Percentiles rank a stretch among this genome's conserved stretches.
These are phyloP conservation scores for Rhizopogon salebrosus DNA, from an alignment of 768 basidiomycete species.

Conservation along the genomic window DNA sequence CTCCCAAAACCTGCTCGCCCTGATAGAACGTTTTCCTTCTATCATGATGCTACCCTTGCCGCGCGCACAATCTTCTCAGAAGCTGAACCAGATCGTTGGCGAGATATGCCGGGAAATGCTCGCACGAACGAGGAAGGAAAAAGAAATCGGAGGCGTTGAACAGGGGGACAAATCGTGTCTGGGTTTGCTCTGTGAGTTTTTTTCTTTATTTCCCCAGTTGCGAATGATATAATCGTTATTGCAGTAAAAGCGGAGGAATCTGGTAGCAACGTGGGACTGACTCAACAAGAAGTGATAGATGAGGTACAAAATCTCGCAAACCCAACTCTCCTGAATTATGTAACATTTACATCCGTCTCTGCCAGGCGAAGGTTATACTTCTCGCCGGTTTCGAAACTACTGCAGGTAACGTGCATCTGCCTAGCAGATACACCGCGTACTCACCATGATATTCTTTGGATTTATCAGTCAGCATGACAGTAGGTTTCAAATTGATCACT, in stretches of 20 bases:
- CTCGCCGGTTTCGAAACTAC: slow-evolving; percentile 13
- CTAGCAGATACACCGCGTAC: neutral
- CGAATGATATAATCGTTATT: neutral
- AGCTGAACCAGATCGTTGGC: slow-evolving; percentile 25
- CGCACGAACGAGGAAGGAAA: slow-evolving; percentile 27
- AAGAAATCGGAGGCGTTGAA: slow-evolving; percentile 21
- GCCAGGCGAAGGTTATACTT: slow-evolving; percentile 10
- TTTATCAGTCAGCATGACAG: slow-evolving; percentile 6
- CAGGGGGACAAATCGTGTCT: neutral
- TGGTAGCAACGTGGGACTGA: neutral
- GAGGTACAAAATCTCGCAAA: neutral
- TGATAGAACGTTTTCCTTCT: slow-evolving; percentile 26
- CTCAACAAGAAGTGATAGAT: neutral
- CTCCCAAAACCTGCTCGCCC: slow-evolving; percentile 3
- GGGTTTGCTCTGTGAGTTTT: neutral
- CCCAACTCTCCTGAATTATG: neutral
- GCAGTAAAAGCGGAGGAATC: neutral
- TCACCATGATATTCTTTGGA: neutral
- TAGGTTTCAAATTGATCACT: neutral
- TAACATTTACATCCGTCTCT: neutral
- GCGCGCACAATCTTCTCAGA: slow-evolving; percentile 16
- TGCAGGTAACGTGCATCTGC: slow-evolving; percentile 18
- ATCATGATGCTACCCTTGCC: slow-evolving; percentile 28
- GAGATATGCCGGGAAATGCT: slow-evolving; percentile 31
- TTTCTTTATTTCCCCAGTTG: neutral